A percentile compares a stretch with the other conserved stretches of the same genome.
These are phyloP conservation scores for Sporothrix inflata DNA, from an alignment of 2,329 filamentous ascomycete genomes.

Conservation along the genomic window DNA sequence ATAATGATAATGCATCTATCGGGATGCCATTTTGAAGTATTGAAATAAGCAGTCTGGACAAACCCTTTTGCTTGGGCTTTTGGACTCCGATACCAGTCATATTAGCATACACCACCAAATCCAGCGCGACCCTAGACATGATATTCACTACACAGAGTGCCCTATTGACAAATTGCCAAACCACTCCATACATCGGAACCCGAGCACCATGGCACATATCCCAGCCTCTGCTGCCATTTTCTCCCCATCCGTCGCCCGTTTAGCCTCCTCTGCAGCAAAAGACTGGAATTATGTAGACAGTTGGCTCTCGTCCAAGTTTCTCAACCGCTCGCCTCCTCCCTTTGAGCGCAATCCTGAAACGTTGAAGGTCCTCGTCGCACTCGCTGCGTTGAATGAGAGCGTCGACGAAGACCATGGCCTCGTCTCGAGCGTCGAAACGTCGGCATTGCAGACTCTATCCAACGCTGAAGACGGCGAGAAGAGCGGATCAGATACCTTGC, in stretches of 20 bases:
- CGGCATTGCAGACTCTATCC: constrained; percentile 59
- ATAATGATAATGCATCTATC: too few species aligned
- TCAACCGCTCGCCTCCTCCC: constrained; percentile 62
- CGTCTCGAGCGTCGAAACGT: constrained; percentile 61
- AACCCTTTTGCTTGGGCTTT: too few species aligned
- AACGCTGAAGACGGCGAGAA: constrained; percentile 28
- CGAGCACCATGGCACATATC: constrained; percentile 44
- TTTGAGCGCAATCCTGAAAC: constrained; percentile 88
- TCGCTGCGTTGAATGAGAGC: constrained; percentile 75
- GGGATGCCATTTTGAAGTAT: too few species aligned
- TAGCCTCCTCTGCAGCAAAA: constrained; percentile 79
- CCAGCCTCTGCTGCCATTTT: constrained; percentile 59
- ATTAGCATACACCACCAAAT: neutral
- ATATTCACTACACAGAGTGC: neutral
- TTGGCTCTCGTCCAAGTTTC: constrained; percentile 77
- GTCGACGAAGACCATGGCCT: constrained; percentile 71
- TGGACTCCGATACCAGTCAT: neutral
- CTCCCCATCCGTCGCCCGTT: constrained; percentile 69
- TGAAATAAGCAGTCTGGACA: too few species aligned
- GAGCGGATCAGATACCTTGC: neutral
- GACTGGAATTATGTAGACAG: constrained; percentile 88
- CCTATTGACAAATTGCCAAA: neutral
- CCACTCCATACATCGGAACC: too few species aligned
- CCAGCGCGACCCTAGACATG: too few species aligned
- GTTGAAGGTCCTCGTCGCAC: constrained; percentile 70